Conservation (phyloP, 441 rosid species). For the Erodium texanum region DNA sequence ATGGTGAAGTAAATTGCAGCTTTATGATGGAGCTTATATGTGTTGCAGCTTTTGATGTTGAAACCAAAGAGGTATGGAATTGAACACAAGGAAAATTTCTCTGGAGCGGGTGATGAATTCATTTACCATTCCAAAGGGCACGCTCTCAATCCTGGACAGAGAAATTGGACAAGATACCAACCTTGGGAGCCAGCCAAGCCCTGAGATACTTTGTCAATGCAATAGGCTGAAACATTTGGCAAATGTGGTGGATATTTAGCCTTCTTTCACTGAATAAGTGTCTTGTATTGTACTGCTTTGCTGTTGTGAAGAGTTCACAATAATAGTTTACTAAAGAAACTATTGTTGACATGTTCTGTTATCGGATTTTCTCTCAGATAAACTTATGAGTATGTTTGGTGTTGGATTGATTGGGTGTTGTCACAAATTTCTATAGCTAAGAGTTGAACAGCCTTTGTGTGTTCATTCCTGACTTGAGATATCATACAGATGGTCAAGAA, state of each 20-base stretch:
- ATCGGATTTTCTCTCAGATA: not conserved
- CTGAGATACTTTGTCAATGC: not conserved
- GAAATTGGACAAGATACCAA: conserved; percentile 89
- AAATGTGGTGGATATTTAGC: conserved; percentile 3
- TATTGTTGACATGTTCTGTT: not conserved
- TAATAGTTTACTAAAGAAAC: not conserved
- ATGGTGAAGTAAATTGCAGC: not conserved
- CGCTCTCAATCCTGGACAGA: conserved; percentile 76
- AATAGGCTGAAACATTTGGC: conserved; percentile 4
- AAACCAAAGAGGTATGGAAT: conserved; percentile 80
- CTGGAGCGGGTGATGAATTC: conserved; percentile 79
- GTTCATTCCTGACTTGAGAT: too few species aligned
- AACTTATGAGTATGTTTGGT: too few species aligned
- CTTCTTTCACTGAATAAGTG: conserved; percentile 20
- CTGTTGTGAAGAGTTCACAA: not conserved
- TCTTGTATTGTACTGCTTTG: conserved; percentile 10
- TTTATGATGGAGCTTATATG: not conserved
- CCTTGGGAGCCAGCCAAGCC: conserved; percentile 78
- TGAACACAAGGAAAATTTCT: conserved; percentile 84
- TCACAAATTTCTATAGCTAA: too few species aligned
- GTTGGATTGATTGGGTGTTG: too few species aligned
- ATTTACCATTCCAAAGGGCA: conserved; percentile 96
- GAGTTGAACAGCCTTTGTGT: too few species aligned
- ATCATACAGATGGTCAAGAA: too few species aligned
- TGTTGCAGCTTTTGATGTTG: conserved; percentile 70